Percentiles rank a stretch among this genome's conserved stretches.
These are phyloP conservation scores for Backusella psychrophila DNA, from an alignment of 192 early-diverging fungal genomes.

Conservation along the genomic window DNA sequence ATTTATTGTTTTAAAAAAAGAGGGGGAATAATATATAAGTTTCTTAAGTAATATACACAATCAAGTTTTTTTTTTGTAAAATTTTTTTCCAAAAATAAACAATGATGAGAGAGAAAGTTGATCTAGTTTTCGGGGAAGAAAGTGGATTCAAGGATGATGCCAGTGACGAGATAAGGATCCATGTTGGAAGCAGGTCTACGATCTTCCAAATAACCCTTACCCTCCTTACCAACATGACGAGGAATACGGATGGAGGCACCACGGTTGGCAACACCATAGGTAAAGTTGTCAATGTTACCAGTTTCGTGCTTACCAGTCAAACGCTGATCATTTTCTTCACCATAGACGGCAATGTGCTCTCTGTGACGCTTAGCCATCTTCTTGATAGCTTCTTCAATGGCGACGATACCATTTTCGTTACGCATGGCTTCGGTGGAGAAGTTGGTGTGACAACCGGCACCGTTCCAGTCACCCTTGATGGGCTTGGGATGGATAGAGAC, in stretches of 20 bases:
- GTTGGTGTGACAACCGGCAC: constrained; percentile 58
- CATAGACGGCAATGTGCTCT: constrained; percentile 57
- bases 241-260: constrained; percentile 60
- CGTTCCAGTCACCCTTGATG: constrained; percentile 58
- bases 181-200: constrained; percentile 57
- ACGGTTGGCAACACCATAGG: constrained; percentile 54
- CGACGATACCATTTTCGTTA: constrained; percentile 43
- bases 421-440: constrained; percentile 53
- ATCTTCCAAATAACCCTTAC: constrained; percentile 57
- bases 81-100: not conserved
- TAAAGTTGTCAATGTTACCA: constrained; percentile 49
- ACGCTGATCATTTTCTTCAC: constrained; percentile 55
- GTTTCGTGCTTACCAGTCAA: constrained; percentile 55
- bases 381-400: constrained; percentile 52
- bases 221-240: constrained; percentile 49
- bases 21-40: not conserved
- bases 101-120: not conserved
- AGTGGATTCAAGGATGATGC: constrained; percentile 47
- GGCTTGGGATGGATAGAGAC: constrained; percentile 59
- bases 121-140: constrained; percentile 18
- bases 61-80: not conserved
- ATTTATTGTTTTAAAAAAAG: not conserved
- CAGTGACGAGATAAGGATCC: constrained; percentile 53
- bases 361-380: constrained; percentile 42
- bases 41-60: not conserved